Percentiles rank a stretch among this genome's conserved stretches.
Evolutionary conservation across 2,329 filamentous ascomycete genomes (phyloP).

Genomic region (Exophiala calicioides): DNA sequence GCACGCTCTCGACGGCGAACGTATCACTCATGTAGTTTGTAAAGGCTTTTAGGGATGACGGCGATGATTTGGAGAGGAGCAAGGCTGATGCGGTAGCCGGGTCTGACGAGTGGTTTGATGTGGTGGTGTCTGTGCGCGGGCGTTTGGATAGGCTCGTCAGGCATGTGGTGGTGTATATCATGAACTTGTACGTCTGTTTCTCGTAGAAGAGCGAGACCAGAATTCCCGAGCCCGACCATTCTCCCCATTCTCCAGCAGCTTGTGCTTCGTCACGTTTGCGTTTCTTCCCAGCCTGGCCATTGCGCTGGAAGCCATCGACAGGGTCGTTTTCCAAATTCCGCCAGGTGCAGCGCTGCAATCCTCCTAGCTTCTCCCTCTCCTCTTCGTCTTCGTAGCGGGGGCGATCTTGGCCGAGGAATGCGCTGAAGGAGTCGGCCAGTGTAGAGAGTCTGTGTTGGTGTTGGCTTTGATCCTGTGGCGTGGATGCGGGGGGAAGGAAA

Average conservation of each 20-base stretch:
- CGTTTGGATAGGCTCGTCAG: constrained; percentile 7
- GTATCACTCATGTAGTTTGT: constrained; percentile 14
- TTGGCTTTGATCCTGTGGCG: not conserved
- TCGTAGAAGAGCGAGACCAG: constrained; percentile 24
- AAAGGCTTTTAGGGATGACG: constrained; percentile 13
- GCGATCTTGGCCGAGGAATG: constrained; percentile 12
- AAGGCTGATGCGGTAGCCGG: constrained; percentile 8
- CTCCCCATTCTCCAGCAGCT: not conserved
- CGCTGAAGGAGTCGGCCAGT: constrained; percentile 15
- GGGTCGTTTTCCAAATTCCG: constrained; percentile 3
- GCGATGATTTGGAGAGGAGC: constrained; percentile 21
- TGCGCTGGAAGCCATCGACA: not conserved
- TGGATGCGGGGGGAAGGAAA: constrained; percentile 5
- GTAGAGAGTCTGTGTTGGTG: constrained; percentile 10
- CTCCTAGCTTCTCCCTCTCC: constrained; percentile 23
- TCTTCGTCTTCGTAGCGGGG: constrained; percentile 24
- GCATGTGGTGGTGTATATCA: constrained; percentile 16
- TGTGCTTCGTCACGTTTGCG: constrained; percentile 5
- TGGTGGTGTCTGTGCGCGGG: constrained; percentile 1
- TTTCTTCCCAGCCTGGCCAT: constrained; percentile 5
- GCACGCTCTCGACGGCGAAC: constrained; percentile 18
- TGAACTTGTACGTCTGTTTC: constrained; percentile 21
- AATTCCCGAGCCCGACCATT: too few species aligned
- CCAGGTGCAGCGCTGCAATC: constrained; percentile 21
- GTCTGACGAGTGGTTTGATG: not conserved